phyloP scores from a whole-genome alignment of 1,284 basidiomycete genomes.

The Ceratobasidium sp. region DNA sequence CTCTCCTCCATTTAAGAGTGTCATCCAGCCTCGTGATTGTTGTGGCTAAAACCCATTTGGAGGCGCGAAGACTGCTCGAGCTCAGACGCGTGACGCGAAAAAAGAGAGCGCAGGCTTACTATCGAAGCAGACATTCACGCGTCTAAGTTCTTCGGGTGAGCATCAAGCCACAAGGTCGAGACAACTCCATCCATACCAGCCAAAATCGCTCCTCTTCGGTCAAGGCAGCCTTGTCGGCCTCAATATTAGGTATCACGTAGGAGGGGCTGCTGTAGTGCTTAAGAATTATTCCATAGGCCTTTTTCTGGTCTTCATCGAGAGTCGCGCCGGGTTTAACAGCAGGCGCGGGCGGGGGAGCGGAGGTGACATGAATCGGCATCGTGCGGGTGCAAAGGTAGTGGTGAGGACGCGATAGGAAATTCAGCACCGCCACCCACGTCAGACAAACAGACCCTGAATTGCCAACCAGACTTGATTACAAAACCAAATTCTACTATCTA shows the following conservation, averaged over 20 bases:
- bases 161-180: background rate
- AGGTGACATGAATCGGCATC: conserved; percentile 34
- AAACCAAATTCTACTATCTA: too few relatives aligned
- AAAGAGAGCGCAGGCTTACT: conserved; percentile 42
- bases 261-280: conserved; percentile 62
- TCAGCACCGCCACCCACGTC: background rate
- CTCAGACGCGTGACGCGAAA: background rate
- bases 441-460: background rate
- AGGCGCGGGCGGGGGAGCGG: conserved; percentile 26
- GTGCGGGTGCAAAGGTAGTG: background rate
- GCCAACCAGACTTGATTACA: background rate
- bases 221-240: conserved; percentile 58
- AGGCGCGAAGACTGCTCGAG: conserved; percentile 65
- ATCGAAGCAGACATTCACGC: conserved; percentile 72
- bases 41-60: conserved; percentile 66
- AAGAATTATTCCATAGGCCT: conserved; percentile 63
- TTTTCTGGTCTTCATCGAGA: conserved; percentile 59
- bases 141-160: conserved; percentile 53
- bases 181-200: conserved; percentile 59
- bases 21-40: conserved; percentile 69
- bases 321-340: conserved; percentile 27
- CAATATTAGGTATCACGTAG: conserved; percentile 61
- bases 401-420: background rate
- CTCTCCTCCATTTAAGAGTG: conserved; percentile 76
- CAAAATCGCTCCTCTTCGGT: conserved; percentile 75